phyloP scores from a whole-genome alignment of 2,329 filamentous ascomycete genomes.

The Aspergillus proliferans region DNA sequence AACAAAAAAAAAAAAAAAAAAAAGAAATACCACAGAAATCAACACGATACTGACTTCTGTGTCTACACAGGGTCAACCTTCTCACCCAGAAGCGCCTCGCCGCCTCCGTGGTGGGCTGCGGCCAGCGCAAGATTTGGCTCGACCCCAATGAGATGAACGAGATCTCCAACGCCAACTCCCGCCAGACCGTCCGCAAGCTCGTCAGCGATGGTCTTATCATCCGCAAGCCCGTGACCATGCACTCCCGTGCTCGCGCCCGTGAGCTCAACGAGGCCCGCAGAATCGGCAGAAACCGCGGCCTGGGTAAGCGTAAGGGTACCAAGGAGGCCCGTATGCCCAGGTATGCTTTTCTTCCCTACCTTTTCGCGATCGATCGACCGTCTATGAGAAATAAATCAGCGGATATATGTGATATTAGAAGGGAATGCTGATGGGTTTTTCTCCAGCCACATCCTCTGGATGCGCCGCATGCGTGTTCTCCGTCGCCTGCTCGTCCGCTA shows the following conservation, averaged over 20 bases:
- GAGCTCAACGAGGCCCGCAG: constrained; percentile 90
- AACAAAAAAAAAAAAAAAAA: neutral
- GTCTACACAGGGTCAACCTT: constrained; percentile 83
- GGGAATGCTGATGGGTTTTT: constrained; percentile 15
- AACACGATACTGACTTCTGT: constrained; percentile 23
- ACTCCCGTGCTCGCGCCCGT: constrained; percentile 94
- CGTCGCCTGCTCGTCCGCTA: constrained; percentile 99
- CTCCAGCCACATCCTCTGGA: constrained; percentile 91
- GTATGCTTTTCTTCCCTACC: constrained; percentile 48
- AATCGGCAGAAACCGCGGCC: constrained; percentile 95
- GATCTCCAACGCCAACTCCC: constrained; percentile 99
- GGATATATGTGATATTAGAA: neutral
- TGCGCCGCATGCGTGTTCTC: constrained; percentile 98
- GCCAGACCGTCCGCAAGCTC: constrained; percentile 99
- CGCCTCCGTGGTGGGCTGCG: constrained; percentile 96
- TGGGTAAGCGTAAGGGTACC: constrained; percentile 99
- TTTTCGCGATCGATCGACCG: neutral
- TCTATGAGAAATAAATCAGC: neutral
- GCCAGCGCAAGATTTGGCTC: constrained; percentile 99
- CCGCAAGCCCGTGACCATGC: constrained; percentile 99
- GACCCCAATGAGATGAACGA: constrained; percentile 99
- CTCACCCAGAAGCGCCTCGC: constrained; percentile 99
- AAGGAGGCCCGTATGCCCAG: constrained; percentile 98
- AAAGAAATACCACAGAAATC: neutral
- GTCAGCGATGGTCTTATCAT: constrained; percentile 99